A percentile compares a stretch with the other conserved stretches of the same genome.
These are phyloP conservation scores for Gracilaria domingensis DNA, from an alignment of 23 red algal species.

Conservation along the genomic window DNA sequence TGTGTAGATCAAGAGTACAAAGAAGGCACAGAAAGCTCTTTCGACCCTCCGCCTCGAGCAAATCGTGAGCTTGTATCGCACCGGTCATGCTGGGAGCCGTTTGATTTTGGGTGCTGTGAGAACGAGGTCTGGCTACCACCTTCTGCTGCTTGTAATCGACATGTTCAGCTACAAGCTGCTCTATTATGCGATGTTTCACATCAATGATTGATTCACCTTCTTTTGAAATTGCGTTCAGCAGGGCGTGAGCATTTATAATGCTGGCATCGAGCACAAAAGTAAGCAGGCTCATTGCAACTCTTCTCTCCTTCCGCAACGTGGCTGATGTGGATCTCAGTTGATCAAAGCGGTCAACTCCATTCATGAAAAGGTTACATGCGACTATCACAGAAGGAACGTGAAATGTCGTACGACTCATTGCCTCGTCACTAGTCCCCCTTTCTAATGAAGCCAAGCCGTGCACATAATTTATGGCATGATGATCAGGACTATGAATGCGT, in stretches of 20 bases:
- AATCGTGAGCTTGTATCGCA: neutral
- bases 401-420: neutral
- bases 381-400: neutral
- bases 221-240: neutral
- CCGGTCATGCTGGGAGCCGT: neutral
- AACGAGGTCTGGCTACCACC: neutral
- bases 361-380: neutral
- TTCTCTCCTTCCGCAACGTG: neutral
- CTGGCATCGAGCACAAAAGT: neutral
- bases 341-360: slow-evolving; percentile 8
- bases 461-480: too few relatives aligned
- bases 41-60: neutral
- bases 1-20: neutral
- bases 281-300: neutral
- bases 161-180: neutral
- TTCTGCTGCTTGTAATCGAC: neutral
- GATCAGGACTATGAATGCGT: too few relatives aligned
- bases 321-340: neutral
- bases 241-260: neutral
- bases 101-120: too few relatives aligned
- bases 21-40: neutral
- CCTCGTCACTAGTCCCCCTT: too few relatives aligned
- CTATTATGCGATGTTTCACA: neutral
- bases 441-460: too few relatives aligned
- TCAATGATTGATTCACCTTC: neutral